phyloP scores from a whole-genome alignment of 129 eudicot genomes.

The Helichrysum umbraculigerum region DNA sequence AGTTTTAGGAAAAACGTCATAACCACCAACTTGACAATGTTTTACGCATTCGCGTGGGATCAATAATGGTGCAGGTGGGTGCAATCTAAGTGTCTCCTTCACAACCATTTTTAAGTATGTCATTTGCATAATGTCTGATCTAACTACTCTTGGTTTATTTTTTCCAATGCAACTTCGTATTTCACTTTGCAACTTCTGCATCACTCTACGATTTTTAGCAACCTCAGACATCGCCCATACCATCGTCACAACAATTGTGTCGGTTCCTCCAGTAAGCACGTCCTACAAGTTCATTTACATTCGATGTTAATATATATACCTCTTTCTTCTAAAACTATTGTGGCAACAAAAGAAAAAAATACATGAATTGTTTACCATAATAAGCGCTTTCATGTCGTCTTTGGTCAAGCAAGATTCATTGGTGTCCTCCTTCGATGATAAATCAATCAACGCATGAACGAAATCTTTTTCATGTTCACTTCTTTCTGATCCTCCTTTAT shows the following conservation, averaged over 20 bases:
- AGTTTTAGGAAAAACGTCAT: conserved; percentile 27
- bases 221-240: conserved; percentile 48
- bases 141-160: conserved; percentile 20
- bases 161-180: conserved; percentile 29
- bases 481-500: neutral
- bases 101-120: conserved; percentile 41
- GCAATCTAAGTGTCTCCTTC: conserved; percentile 45
- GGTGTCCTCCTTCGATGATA: neutral
- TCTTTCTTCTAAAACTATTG: neutral
- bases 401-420: conserved; percentile 2
- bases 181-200: conserved; percentile 36
- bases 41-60: conserved; percentile 30
- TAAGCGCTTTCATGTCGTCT: conserved; percentile 26
- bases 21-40: conserved; percentile 22
- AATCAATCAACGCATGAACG: conserved; percentile 9
- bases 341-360: too few relatives aligned
- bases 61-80: conserved; percentile 38
- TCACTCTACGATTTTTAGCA: conserved; percentile 28
- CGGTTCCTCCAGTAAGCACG: conserved; percentile 31
- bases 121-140: conserved; percentile 21
- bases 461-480: conserved; percentile 11
- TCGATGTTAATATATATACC: neutral
- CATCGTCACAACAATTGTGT: conserved; percentile 22
- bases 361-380: neutral
- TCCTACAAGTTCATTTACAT: conserved; percentile 25